Conservation (phyloP, 371 early-diverging fungal genomes). For the Lichtheimia ornata region DNA sequence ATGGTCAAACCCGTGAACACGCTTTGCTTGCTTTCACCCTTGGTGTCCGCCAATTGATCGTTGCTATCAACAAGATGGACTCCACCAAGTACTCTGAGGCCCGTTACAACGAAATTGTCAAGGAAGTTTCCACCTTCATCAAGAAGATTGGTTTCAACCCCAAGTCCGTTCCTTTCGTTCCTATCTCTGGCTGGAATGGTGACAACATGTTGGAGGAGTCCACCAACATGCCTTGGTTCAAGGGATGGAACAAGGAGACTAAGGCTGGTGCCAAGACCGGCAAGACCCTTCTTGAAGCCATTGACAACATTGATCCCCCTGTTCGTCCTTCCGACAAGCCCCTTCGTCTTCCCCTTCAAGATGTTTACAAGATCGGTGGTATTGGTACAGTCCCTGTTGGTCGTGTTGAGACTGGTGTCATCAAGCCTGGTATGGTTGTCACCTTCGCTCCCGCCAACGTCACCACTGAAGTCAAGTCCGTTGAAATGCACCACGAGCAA, state of each 20-base stretch:
- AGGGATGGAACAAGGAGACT: conserved; percentile 93
- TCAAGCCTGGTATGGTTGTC: conserved; percentile 91
- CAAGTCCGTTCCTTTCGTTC: conserved; percentile 90
- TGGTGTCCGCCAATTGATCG: conserved; percentile 94
- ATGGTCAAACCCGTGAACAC: conserved; percentile 98
- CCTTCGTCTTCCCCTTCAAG: conserved; percentile 94
- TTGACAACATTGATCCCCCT: conserved; percentile 93
- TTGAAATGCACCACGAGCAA: conserved; percentile 98
- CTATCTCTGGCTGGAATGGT: conserved; percentile 96
- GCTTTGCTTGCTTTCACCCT: conserved; percentile 95
- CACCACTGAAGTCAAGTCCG: conserved; percentile 96
- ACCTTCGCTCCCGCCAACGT: conserved; percentile 87
- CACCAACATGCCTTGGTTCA: conserved; percentile 95
- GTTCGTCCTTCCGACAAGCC: conserved; percentile 90
- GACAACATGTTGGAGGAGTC: conserved; percentile 97
- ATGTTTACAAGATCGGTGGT: conserved; percentile 98
- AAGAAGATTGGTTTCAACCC: conserved; percentile 95
- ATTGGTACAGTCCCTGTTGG: conserved; percentile 96
- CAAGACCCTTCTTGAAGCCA: conserved; percentile 93
- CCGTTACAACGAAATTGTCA: conserved; percentile 85
- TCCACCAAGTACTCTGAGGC: conserved; percentile 33
- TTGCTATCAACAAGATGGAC: conserved; percentile 97
- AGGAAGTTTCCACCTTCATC: conserved; percentile 91
- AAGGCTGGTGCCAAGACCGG: conserved; percentile 76
- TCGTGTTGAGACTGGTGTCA: conserved; percentile 94